Percentiles rank a stretch among this genome's conserved stretches.
These are phyloP conservation scores for Chrysoporthe cubensis DNA, from an alignment of 2,329 filamentous ascomycete genomes.

Conservation along the genomic window DNA sequence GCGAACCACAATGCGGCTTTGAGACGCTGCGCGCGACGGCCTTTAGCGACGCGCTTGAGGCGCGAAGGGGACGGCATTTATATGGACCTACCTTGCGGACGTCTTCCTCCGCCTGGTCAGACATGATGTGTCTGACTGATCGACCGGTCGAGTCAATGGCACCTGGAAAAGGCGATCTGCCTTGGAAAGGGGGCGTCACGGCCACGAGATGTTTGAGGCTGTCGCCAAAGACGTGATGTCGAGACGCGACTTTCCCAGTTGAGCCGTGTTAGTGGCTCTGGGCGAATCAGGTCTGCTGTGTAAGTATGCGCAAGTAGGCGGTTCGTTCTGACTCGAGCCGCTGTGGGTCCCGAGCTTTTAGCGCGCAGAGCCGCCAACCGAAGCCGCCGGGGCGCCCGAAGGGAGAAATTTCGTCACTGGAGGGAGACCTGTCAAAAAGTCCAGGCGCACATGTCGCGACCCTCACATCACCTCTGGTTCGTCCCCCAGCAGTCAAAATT, in stretches of 20 bases:
- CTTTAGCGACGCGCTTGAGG: conserved; percentile 18
- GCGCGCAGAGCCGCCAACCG: neutral
- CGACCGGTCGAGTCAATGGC: neutral
- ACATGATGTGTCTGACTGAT: conserved; percentile 33
- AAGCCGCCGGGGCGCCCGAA: conserved; percentile 3
- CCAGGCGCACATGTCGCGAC: neutral
- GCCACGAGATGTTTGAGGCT: neutral
- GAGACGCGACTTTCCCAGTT: conserved; percentile 22
- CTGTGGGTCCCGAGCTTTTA: conserved; percentile 4
- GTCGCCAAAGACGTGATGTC: neutral
- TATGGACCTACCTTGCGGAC: conserved; percentile 35
- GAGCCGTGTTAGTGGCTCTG: conserved; percentile 8
- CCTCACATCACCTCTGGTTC: neutral
- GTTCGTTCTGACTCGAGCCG: neutral
- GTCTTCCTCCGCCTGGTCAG: conserved; percentile 38
- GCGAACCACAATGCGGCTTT: conserved; percentile 86
- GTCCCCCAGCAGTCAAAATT: conserved; percentile 6
- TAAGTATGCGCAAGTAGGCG: neutral
- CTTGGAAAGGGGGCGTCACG: neutral
- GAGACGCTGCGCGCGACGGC: conserved; percentile 60
- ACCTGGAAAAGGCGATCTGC: neutral
- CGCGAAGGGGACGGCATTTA: neutral
- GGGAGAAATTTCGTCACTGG: conserved; percentile 3
- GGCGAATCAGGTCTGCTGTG: conserved; percentile 9
- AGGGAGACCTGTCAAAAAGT: conserved; percentile 3